Evolutionary conservation across 495 filamentous ascomycete species (phyloP).

Genomic region (Pyrenopolyporus hunteri): DNA sequence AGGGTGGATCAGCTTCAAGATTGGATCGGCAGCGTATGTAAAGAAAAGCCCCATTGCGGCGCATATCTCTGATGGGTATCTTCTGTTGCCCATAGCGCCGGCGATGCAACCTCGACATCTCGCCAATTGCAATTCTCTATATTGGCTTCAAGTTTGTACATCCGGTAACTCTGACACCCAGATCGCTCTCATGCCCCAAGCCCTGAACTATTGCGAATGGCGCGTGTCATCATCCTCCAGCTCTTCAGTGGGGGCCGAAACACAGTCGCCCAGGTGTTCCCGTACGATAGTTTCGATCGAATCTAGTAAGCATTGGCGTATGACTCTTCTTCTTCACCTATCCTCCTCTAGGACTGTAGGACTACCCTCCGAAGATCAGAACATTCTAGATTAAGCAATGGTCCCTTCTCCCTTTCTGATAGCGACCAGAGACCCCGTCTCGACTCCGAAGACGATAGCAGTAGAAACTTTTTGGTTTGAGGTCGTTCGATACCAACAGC

Average conservation of each 20-base stretch:
- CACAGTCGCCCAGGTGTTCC: conserved; percentile 14
- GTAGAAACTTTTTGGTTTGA: too few relatives aligned
- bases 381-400: background rate
- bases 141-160: background rate
- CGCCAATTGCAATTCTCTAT: background rate
- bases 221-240: background rate
- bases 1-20: conserved; percentile 27
- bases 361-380: background rate
- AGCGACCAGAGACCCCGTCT: conserved; percentile 16
- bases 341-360: background rate
- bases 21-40: conserved; percentile 31
- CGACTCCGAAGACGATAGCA: conserved; percentile 20
- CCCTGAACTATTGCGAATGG: background rate
- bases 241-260: background rate
- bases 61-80: conserved; percentile 9
- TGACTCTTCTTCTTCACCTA: too few relatives aligned
- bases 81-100: too few relatives aligned
- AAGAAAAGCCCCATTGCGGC: conserved; percentile 20
- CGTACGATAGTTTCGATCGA: background rate
- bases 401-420: background rate
- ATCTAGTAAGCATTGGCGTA: background rate
- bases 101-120: too few relatives aligned
- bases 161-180: background rate
- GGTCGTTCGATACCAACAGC: too few relatives aligned
- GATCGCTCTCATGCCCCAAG: conserved; percentile 5